Conservation (phyloP, 192 early-diverging fungal species). For the Rhizophagus sp. region DNA sequence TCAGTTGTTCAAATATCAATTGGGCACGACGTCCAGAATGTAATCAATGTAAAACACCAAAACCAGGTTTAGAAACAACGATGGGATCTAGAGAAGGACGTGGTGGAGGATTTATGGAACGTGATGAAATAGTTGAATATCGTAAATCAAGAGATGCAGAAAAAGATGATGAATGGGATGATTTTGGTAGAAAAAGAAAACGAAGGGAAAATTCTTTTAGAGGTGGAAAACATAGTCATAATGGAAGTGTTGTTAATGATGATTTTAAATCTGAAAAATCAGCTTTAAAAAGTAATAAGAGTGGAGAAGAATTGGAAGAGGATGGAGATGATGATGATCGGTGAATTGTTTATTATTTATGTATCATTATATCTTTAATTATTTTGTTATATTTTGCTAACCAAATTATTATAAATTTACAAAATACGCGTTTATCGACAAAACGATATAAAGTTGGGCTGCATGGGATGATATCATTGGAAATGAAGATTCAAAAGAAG, state of each 20-base stretch:
- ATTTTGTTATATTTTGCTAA: not conserved
- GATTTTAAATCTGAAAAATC: not conserved
- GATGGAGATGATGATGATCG: slow-evolving; percentile 34
- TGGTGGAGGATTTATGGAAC: slow-evolving; percentile 40
- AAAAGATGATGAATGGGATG: slow-evolving; percentile 39
- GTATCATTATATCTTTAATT: not conserved
- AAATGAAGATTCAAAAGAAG: slow-evolving; percentile 21
- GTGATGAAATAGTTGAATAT: slow-evolving; percentile 38
- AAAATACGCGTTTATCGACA: not conserved
- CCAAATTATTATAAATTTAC: too few species aligned
- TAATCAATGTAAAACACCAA: slow-evolving; percentile 36
- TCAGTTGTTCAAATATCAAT: slow-evolving; percentile 41
- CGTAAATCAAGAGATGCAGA: slow-evolving; percentile 26
- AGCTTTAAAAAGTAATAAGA: slow-evolving; percentile 1
- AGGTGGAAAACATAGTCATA: not conserved
- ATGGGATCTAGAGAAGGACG: slow-evolving; percentile 34
- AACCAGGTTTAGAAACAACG: slow-evolving; percentile 32
- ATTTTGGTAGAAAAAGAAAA: slow-evolving; percentile 37
- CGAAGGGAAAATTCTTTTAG: not conserved
- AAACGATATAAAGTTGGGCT: slow-evolving; percentile 22
- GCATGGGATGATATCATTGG: slow-evolving; percentile 37
- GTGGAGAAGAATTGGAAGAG: slow-evolving; percentile 26
- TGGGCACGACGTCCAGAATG: slow-evolving; percentile 37
- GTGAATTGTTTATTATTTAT: slow-evolving; percentile 1
- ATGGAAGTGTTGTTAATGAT: not conserved